Conservation (phyloP, 2,329 filamentous ascomycete species). For the Aspergillus fischeri region DNA sequence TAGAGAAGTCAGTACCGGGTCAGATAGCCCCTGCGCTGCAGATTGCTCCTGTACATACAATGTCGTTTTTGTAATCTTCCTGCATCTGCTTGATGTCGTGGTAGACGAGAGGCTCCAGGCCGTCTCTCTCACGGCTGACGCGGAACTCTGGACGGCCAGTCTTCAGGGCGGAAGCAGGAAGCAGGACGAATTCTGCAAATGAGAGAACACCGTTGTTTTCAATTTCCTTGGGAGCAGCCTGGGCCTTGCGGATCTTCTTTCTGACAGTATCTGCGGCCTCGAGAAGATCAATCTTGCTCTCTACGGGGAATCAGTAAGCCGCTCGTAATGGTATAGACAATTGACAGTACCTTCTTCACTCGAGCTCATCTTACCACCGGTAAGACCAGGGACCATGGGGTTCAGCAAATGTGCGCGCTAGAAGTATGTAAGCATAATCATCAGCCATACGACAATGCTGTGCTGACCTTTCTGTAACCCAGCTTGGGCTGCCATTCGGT, state of each 20-base stretch:
- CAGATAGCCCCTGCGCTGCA: slow-evolving; percentile 1
- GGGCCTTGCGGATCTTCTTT: slow-evolving; percentile 84
- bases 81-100: slow-evolving; percentile 69
- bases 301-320: slow-evolving; percentile 16
- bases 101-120: slow-evolving; percentile 72
- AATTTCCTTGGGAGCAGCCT: slow-evolving; percentile 68
- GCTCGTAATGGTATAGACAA: background rate
- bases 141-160: slow-evolving; percentile 59
- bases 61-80: slow-evolving; percentile 74
- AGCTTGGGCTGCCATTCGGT: slow-evolving; percentile 81
- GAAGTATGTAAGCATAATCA: slow-evolving; percentile 14
- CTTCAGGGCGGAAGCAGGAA: slow-evolving; percentile 56
- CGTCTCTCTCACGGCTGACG: slow-evolving; percentile 60
- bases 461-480: slow-evolving; percentile 65
- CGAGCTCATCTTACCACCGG: slow-evolving; percentile 82
- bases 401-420: slow-evolving; percentile 69
- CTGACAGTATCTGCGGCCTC: slow-evolving; percentile 69
- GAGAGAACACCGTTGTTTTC: slow-evolving; percentile 84
- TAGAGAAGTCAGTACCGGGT: background rate
- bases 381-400: slow-evolving; percentile 83
- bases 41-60: slow-evolving; percentile 49
- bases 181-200: slow-evolving; percentile 81
- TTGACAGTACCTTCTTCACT: slow-evolving; percentile 47
- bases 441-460: background rate
- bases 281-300: slow-evolving; percentile 75